Base-by-base conservation (phyloP, 2,329 filamentous ascomycete genomes). In the Fusarium stilboides region DNA sequence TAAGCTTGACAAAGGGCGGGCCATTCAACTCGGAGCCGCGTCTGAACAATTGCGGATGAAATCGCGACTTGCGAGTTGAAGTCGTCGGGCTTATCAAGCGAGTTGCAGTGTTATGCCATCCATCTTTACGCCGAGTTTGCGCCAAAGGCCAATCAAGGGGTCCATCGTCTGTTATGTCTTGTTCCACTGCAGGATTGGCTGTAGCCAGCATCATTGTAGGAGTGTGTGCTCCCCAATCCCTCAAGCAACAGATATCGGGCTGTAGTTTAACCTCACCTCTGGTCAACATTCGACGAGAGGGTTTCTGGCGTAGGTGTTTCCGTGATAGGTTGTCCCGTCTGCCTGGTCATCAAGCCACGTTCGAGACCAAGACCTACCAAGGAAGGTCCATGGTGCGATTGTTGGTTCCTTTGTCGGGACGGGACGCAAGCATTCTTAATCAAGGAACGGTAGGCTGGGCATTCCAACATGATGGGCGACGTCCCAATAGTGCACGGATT, bases 351-450 rank as follows among this genome's bases (percentile, higher is more conserved):
- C 24, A 44, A 44, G 53, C 47, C 51, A 57, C 53, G 39, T 51
- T 60, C 44, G 47, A 46, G 44, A 36, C 37, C 44, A 57, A 33
- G 20, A 20, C 24, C 33, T 54, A 37, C 28, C 31, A 57, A 43
- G 53, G 50, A 55, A 40, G 43, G 51, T 20, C 40, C 50, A 42
- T 43, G 49, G 55, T 51, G 37, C 33, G 39, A 43, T 44, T 43
- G 56, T 45, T 54, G 43, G 44, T 57, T 53, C 52, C 8, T 53
- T 43, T 57, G 46, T 50, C 53, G 34, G 62, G 66, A 56, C 53
- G 28, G 45, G 53, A 60, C 45, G 31, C 42, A 28, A 56, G 37
- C 12, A 57, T 56, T 51, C 34, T 52, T 37, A 28, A 22, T 31
- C 49, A 55, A 34, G 43, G 57, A 53, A 57, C 45, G 52, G 55